Percentiles rank a stretch among this genome's conserved stretches.
Conservation (phyloP, 768 basidiomycete species). For the Russula olivacea region DNA sequence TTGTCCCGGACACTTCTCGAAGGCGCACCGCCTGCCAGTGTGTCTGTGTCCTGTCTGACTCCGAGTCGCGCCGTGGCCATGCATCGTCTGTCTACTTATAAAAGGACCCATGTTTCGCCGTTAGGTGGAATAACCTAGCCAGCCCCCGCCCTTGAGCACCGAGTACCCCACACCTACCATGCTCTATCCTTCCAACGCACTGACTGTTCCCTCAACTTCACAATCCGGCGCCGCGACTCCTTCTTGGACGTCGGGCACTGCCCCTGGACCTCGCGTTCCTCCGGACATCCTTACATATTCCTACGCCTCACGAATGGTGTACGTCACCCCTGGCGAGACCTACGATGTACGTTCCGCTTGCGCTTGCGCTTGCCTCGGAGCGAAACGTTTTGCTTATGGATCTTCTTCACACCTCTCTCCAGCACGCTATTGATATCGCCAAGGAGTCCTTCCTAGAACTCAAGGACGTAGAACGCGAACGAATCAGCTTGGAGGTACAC, state of each 20-base stretch:
- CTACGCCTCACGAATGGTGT: conserved; percentile 28
- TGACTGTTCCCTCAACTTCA: neutral
- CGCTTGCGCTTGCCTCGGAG: too few species aligned
- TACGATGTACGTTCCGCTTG: conserved; percentile 22
- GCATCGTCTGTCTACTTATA: neutral
- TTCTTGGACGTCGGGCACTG: neutral
- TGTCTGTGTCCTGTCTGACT: neutral
- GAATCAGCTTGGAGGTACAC: conserved; percentile 29
- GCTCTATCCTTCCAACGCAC: neutral
- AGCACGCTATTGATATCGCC: conserved; percentile 28
- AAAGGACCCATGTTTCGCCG: neutral
- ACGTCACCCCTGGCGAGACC: conserved; percentile 27
- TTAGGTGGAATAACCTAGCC: neutral
- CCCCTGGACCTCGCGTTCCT: neutral
- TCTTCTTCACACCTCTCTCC: too few species aligned
- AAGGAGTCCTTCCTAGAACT: conserved; percentile 27
- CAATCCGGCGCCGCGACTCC: neutral
- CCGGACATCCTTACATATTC: conserved; percentile 29
- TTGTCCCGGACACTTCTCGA: neutral
- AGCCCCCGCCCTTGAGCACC: neutral
- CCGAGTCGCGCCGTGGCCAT: neutral
- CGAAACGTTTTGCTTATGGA: too few species aligned
- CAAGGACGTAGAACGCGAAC: conserved; percentile 16
- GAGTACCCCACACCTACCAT: neutral
- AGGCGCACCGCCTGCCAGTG: too few species aligned